Conservation (phyloP, 148 eudicot species). For the Diospyros lotus region DNA sequence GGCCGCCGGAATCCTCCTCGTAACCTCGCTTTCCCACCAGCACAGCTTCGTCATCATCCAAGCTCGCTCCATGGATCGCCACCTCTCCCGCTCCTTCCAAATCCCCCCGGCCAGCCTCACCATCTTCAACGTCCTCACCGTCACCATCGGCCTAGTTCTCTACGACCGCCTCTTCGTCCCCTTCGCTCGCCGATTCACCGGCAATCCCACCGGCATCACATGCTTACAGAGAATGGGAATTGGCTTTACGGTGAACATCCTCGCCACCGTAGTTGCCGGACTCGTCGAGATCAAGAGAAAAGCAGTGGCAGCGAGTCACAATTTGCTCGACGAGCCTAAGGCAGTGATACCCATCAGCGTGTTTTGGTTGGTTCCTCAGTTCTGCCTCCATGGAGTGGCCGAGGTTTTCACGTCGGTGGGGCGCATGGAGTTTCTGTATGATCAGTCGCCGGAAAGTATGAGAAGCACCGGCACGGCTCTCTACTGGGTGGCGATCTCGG, state of each 20-base stretch:
- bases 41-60: constrained; percentile 45
- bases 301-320: constrained; percentile 31
- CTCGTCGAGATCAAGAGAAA: constrained; percentile 47
- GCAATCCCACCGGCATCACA: constrained; percentile 44
- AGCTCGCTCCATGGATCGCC: constrained; percentile 54
- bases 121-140: constrained; percentile 28
- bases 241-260: constrained; percentile 41
- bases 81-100: constrained; percentile 44
- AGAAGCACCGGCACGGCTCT: constrained; percentile 38
- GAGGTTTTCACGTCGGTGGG: constrained; percentile 39
- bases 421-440: constrained; percentile 47
- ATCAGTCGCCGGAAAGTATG: constrained; percentile 60
- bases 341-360: constrained; percentile 32
- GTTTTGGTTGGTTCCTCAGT: constrained; percentile 39
- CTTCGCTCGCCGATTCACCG: constrained; percentile 38
- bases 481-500: constrained; percentile 20
- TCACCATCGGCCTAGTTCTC: constrained; percentile 29
- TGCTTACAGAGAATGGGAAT: constrained; percentile 56
- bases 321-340: constrained; percentile 34
- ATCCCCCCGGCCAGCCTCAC: constrained; percentile 55
- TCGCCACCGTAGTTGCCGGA: constrained; percentile 36
- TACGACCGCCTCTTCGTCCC: constrained; percentile 54
- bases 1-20: constrained; percentile 40
- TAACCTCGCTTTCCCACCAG: constrained; percentile 40
- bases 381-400: constrained; percentile 32